Evolutionary conservation across 805 yeast species (phyloP).

Genomic region (Kluyveromyces wickerhamii): DNA sequence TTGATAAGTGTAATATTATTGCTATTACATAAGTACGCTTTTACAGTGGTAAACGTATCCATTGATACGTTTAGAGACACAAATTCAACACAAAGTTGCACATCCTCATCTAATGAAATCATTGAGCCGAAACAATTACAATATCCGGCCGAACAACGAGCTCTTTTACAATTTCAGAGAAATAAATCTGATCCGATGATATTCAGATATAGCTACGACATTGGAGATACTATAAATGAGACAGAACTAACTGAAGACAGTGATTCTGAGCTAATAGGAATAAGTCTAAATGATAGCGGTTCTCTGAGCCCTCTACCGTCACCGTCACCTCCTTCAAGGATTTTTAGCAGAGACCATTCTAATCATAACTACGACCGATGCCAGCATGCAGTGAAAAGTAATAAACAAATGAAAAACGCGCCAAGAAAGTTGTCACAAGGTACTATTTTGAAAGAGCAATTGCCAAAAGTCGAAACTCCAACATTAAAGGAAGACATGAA

Average conservation of each 20-base stretch:
- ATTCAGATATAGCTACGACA: constrained; percentile 6
- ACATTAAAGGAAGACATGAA: no score
- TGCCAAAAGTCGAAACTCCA: no score
- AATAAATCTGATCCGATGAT: constrained; percentile 13
- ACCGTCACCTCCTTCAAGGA: neutral
- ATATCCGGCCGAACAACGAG: constrained; percentile 15
- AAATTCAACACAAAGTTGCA: neutral
- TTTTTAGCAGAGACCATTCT: no score
- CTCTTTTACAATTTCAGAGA: constrained; percentile 19
- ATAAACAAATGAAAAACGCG: no score
- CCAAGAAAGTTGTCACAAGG: no score
- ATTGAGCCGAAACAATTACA: neutral
- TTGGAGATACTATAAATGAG: neutral
- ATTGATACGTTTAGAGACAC: no score
- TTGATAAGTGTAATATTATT: neutral
- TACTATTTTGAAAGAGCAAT: no score
- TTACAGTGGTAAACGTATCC: no score
- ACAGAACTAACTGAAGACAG: neutral
- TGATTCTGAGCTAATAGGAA: neutral
- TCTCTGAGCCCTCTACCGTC: neutral
- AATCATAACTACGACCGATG: no score
- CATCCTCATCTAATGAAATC: neutral
- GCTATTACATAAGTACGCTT: no score
- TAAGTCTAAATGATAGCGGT: neutral
- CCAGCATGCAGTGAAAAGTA: no score